Percentiles rank a stretch among this genome's conserved stretches.
Evolutionary conservation across 306 rosid genomes (phyloP).

Genomic region (Dalbergia cultrata): DNA sequence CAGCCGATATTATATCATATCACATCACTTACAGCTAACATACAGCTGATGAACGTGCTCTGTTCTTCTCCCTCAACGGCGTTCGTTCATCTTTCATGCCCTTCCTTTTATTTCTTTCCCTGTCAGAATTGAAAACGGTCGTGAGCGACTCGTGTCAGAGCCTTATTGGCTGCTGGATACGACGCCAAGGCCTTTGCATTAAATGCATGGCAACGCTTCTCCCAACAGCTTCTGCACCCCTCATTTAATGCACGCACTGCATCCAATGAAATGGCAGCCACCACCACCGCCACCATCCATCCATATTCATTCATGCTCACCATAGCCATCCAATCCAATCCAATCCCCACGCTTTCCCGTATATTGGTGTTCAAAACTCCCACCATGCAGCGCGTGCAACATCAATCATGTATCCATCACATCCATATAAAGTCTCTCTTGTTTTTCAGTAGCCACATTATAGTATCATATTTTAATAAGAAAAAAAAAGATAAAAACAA

Average conservation of each 20-base stretch:
- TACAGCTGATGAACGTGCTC: no score
- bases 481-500: no score
- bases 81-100: not conserved
- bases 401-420: no score
- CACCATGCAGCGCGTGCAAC: no score
- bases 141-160: conserved; percentile 37
- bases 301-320: not conserved
- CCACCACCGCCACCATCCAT: not conserved
- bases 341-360: no score
- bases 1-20: no score
- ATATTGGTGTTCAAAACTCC: no score
- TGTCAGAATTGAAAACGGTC: conserved; percentile 34
- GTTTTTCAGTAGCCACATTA: no score
- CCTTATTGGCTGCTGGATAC: conserved; percentile 41
- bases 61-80: conserved; percentile 40
- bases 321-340: not conserved
- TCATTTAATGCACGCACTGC: conserved; percentile 51
- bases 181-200: conserved; percentile 52
- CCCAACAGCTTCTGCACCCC: conserved; percentile 64
- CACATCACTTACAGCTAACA: not conserved
- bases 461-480: no score
- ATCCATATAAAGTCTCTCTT: no score
- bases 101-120: not conserved
- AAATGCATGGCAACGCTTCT: conserved; percentile 58
- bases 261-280: not conserved